Evolutionary conservation across 805 yeast species (phyloP).

Genomic region (Wickerhamomyces bisporus): DNA sequence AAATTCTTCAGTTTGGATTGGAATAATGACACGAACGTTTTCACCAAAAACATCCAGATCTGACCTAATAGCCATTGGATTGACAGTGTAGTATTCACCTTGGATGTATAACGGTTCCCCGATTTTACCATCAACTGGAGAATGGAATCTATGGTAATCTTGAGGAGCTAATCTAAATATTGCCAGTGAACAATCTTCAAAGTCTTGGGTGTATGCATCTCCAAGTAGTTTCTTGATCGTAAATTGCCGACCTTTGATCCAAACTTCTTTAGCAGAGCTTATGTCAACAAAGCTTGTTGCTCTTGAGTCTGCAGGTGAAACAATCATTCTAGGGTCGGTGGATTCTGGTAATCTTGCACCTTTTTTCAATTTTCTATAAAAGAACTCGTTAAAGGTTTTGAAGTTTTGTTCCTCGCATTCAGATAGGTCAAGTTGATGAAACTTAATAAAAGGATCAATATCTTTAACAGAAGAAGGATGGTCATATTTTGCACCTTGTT

Average conservation of each 20-base stretch:
- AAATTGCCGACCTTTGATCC: conserved; percentile 88
- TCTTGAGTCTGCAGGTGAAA: conserved; percentile 87
- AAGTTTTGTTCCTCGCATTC: conserved; percentile 61
- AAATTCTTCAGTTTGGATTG: conserved; percentile 70
- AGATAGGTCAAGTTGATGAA: conserved; percentile 71
- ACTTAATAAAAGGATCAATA: conserved; percentile 73
- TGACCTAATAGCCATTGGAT: conserved; percentile 94
- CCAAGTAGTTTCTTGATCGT: conserved; percentile 57
- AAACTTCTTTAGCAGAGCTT: conserved; percentile 58
- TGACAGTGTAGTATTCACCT: conserved; percentile 93
- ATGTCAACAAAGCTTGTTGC: conserved; percentile 64
- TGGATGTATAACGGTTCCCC: conserved; percentile 64
- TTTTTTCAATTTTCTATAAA: conserved; percentile 70
- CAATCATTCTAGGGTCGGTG: conserved; percentile 41
- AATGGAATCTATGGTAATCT: conserved; percentile 92
- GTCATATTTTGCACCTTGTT: conserved; percentile 85
- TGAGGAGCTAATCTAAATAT: conserved; percentile 93
- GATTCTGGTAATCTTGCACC: conserved; percentile 70
- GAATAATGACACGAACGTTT: conserved; percentile 72
- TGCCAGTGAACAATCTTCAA: conserved; percentile 50
- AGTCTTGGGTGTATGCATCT: conserved; percentile 33
- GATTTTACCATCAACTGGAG: conserved; percentile 73
- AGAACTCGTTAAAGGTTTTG: conserved; percentile 81
- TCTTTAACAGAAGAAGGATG: conserved; percentile 56
- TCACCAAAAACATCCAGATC: conserved; percentile 90